Evolutionary conservation across 495 filamentous ascomycete species (phyloP).

Genomic region (Penicillium canariense): DNA sequence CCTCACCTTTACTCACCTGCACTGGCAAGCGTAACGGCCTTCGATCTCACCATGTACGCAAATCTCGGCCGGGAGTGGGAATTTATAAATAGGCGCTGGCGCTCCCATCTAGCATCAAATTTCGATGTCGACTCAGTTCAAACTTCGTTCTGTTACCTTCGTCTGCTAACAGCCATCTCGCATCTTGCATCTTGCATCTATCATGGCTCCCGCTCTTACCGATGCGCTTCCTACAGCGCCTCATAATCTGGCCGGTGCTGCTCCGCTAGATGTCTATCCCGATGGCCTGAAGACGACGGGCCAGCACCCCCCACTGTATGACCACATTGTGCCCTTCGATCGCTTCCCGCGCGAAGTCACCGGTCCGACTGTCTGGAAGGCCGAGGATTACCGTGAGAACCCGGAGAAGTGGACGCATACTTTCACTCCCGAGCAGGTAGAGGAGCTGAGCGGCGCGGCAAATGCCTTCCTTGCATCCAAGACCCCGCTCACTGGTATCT

Average conservation of each 20-base stretch:
- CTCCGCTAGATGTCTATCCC: conserved; percentile 41
- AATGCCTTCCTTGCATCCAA: conserved; percentile 64
- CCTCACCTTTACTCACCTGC: conserved; percentile 8
- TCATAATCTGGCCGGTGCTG: conserved; percentile 27
- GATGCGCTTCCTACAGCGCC: conserved; percentile 27
- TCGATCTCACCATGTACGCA: background rate
- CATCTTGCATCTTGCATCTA: conserved; percentile 2
- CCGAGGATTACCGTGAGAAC: conserved; percentile 62
- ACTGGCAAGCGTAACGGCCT: background rate
- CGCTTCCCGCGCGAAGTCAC: conserved; percentile 68
- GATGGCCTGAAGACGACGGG: conserved; percentile 64
- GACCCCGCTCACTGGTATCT: conserved; percentile 67
- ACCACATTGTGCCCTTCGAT: conserved; percentile 62
- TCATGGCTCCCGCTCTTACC: conserved; percentile 41
- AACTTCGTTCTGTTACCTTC: background rate
- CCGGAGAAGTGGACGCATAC: conserved; percentile 72
- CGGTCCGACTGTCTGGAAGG: conserved; percentile 72
- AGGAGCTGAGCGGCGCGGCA: conserved; percentile 61
- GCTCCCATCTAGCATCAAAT: background rate
- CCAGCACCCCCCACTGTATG: conserved; percentile 69
- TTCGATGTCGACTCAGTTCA: background rate
- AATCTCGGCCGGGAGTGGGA: conserved; percentile 15
- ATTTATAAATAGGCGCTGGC: conserved; percentile 19
- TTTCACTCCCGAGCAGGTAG: conserved; percentile 61
- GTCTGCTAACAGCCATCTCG: conserved; percentile 1